These are phyloP conservation scores for Papiliotrema terrestris DNA, from an alignment of 1,284 basidiomycete genomes.

Conservation along the genomic window DNA sequence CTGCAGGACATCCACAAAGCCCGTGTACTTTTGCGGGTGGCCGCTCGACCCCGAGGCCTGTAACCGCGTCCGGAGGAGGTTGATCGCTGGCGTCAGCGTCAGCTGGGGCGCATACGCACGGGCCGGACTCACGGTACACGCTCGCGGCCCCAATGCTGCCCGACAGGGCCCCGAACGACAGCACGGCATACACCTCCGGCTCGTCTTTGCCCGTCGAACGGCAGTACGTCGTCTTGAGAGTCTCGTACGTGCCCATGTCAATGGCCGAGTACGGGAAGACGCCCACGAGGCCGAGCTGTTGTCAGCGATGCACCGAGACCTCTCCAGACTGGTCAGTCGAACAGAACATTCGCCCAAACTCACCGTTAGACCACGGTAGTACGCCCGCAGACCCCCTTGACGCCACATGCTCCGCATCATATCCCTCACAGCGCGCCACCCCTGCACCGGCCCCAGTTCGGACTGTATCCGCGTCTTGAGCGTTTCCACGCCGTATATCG, in stretches of 20 bases:
- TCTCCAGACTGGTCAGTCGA: too few species aligned
- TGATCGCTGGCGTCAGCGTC: conserved; percentile 56
- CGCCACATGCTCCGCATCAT: conserved; percentile 64
- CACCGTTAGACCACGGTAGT: conserved; percentile 87
- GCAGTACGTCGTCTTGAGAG: conserved; percentile 77
- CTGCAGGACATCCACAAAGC: conserved; percentile 77
- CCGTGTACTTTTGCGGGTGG: conserved; percentile 83
- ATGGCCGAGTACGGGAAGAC: conserved; percentile 88
- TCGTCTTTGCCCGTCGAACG: conserved; percentile 76
- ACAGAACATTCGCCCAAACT: too few species aligned
- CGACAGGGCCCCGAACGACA: conserved; percentile 83
- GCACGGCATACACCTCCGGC: conserved; percentile 72
- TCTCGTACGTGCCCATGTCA: conserved; percentile 93
- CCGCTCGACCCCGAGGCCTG: conserved; percentile 94
- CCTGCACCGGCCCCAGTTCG: conserved; percentile 58
- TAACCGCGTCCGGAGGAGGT: conserved; percentile 87
- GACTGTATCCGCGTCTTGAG: conserved; percentile 90
- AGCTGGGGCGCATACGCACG: not conserved
- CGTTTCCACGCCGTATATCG: conserved; percentile 51
- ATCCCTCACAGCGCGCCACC: conserved; percentile 60
- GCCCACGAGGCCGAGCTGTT: conserved; percentile 77
- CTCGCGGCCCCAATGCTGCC: conserved; percentile 87
- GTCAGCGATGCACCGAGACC: conserved; percentile 1
- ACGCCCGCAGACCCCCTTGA: conserved; percentile 75
- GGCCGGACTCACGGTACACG: conserved; percentile 62